Percentiles rank a stretch among this genome's conserved stretches.
phyloP scores from a whole-genome alignment of 2,329 filamentous ascomycete genomes.

The Fusarium stilboides region DNA sequence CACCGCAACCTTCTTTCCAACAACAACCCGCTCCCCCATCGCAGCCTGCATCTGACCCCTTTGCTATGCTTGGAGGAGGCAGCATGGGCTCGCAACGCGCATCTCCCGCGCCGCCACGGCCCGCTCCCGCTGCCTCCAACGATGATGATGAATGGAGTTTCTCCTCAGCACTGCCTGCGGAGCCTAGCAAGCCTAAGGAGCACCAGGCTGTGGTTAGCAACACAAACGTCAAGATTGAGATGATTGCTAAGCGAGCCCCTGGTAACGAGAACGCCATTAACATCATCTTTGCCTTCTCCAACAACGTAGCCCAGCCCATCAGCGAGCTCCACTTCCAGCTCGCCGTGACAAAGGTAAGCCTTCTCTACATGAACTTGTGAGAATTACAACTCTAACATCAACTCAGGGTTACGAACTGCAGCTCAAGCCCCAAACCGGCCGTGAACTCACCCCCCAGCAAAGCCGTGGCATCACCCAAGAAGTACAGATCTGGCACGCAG shows the following conservation, averaged over 20 bases:
- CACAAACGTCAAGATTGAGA: slow-evolving; percentile 79
- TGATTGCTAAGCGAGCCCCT: slow-evolving; percentile 75
- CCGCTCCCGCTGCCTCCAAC: slow-evolving; percentile 54
- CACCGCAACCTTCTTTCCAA: slow-evolving; percentile 66
- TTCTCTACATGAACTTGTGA: neutral
- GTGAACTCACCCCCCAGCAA: slow-evolving; percentile 80
- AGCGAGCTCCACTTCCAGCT: slow-evolving; percentile 90
- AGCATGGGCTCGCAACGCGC: slow-evolving; percentile 47
- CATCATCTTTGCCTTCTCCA: slow-evolving; percentile 87
- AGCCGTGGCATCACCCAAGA: slow-evolving; percentile 84
- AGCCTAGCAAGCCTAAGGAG: slow-evolving; percentile 69
- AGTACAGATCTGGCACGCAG: slow-evolving; percentile 81
- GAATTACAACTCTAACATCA: slow-evolving; percentile 16
- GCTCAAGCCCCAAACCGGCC: slow-evolving; percentile 87
- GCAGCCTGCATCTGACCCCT: slow-evolving; percentile 64
- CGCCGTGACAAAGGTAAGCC: slow-evolving; percentile 89
- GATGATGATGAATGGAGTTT: slow-evolving; percentile 97
- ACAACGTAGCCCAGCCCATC: slow-evolving; percentile 79
- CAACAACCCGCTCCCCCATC: slow-evolving; percentile 64
- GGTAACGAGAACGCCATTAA: slow-evolving; percentile 71
- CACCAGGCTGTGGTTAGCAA: slow-evolving; percentile 79
- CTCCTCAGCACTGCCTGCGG: slow-evolving; percentile 83
- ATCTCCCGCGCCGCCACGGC: slow-evolving; percentile 48
- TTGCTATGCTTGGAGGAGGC: slow-evolving; percentile 63
- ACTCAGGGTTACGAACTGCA: slow-evolving; percentile 82